phyloP scores from a whole-genome alignment of 306 rosid species.

The Cucumis hystrix region DNA sequence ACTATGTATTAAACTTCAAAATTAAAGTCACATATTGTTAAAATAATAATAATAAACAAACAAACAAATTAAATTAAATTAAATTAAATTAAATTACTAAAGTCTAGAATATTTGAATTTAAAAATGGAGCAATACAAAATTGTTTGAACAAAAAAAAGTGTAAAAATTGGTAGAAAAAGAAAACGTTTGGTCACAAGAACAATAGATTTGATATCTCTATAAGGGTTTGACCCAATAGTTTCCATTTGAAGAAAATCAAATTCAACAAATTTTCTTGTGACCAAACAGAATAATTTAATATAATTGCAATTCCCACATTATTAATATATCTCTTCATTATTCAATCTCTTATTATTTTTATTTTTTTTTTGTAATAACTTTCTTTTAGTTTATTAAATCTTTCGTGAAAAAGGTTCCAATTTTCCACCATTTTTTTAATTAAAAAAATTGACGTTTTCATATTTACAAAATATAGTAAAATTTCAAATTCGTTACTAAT shows the following conservation, averaged over 20 bases:
- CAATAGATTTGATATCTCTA: not conserved
- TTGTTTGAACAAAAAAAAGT: too few relatives aligned
- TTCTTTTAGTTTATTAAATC: not conserved
- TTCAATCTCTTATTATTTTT: not conserved
- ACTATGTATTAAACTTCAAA: too few relatives aligned
- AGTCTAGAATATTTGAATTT: not conserved
- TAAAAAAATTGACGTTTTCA: not conserved
- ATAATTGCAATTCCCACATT: not conserved
- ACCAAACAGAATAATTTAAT: not conserved
- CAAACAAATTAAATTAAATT: too few relatives aligned
- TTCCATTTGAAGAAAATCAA: not conserved
- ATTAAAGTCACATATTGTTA: too few relatives aligned
- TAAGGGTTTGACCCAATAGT: not conserved
- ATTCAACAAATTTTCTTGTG: not conserved
- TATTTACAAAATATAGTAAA: too few relatives aligned
- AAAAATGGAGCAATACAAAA: too few relatives aligned
- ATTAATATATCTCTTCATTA: not conserved
- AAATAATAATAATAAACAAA: too few relatives aligned
- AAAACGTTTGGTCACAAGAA: not conserved
- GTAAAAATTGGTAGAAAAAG: too few relatives aligned
- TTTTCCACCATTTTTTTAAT: not conserved
- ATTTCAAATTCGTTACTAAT: too few relatives aligned
- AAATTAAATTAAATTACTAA: too few relatives aligned
- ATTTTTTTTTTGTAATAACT: not conserved
- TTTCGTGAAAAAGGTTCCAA: not conserved